phyloP scores from a whole-genome alignment of 495 filamentous ascomycete genomes.

The Penicillium coprophilum region DNA sequence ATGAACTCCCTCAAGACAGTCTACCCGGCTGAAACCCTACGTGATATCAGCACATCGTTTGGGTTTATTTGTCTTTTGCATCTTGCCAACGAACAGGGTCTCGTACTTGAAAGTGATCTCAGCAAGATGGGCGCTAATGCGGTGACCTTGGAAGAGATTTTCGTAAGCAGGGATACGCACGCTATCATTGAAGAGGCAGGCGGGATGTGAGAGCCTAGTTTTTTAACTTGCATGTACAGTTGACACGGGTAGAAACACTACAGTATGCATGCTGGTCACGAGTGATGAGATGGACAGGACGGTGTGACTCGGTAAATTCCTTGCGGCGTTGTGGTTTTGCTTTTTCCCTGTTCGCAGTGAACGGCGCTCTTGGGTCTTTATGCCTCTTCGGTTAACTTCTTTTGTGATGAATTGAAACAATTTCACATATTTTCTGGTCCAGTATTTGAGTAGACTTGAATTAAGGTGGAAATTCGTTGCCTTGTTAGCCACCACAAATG shows the following conservation, averaged over 20 bases:
- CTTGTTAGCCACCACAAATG: background rate
- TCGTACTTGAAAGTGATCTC: slow-evolving; percentile 60
- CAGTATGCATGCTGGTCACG: slow-evolving; percentile 21
- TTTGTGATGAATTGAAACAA: slow-evolving; percentile 8
- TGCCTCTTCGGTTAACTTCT: background rate
- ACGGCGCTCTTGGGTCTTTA: slow-evolving; percentile 14
- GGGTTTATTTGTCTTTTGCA: slow-evolving; percentile 98
- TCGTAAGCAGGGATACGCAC: slow-evolving; percentile 39
- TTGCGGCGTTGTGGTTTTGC: slow-evolving; percentile 31
- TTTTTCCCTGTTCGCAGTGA: slow-evolving; percentile 27
- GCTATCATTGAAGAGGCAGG: slow-evolving; percentile 44
- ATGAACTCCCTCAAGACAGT: slow-evolving; percentile 86
- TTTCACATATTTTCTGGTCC: background rate
- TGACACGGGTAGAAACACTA: slow-evolving; percentile 12
- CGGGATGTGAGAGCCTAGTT: slow-evolving; percentile 27
- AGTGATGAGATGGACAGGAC: slow-evolving; percentile 26
- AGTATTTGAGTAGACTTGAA: background rate
- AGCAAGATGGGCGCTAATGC: slow-evolving; percentile 25
- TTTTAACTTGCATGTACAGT: slow-evolving; percentile 28
- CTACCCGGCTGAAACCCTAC: slow-evolving; percentile 79
- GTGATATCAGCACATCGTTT: slow-evolving; percentile 93
- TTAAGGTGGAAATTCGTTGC: background rate
- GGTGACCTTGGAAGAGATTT: slow-evolving; percentile 45
- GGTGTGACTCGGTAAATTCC: slow-evolving; percentile 22
- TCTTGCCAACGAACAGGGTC: slow-evolving; percentile 94